Evolutionary conservation across 345 rosid species (phyloP), one percentile per base, ranked within the genome.

Genomic region (Passiflora organensis): DNA sequence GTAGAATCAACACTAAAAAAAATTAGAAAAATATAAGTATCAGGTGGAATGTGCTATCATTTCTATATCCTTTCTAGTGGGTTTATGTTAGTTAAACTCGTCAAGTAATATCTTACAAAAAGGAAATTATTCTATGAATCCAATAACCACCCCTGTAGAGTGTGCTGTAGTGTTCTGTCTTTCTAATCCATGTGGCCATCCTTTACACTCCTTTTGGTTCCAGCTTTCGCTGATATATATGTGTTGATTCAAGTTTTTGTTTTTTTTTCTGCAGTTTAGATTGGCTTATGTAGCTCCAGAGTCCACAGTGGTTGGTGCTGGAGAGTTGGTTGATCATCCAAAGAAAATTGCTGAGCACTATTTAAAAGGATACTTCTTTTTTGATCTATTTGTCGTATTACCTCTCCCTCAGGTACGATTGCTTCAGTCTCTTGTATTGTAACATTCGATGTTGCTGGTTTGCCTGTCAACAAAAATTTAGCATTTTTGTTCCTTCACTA

Each of bases 311-410:
- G 76, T 83, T 71, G 96, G 96, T 63, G 89, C 85, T 53, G 96
- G 96, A 46, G 91, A 83, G 72, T 78, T 87, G 44, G 96, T 85
- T 73, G 95, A 83, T 70, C 79, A 87, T 63, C 98, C 96, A 10
- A 81, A 56, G 39, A 78, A 74, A 71, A 88, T 88, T 59, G 87
- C 90, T 44, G 14, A 16, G 54, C 46, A 84, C 71, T 88, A 91
- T 78, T 37, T 91, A n/a, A 47, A 42, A 2, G 73, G 90, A 65
- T 68, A 56, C 54, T 85, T 87, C 72, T 51, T 55, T 14, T 10
- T 88, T 2, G 98, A 91, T 70, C 53, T 85, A 12, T 74, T 82
- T 64, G 55, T 79, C 6, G 79, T 80, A 21, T 62, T 88, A 21
- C 98, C 98, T 13, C 78, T 91, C 65, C 96, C 95, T 17, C 96